Base-by-base conservation (phyloP, 2,329 filamentous ascomycete species). In the Penicillium decumbens region DNA sequence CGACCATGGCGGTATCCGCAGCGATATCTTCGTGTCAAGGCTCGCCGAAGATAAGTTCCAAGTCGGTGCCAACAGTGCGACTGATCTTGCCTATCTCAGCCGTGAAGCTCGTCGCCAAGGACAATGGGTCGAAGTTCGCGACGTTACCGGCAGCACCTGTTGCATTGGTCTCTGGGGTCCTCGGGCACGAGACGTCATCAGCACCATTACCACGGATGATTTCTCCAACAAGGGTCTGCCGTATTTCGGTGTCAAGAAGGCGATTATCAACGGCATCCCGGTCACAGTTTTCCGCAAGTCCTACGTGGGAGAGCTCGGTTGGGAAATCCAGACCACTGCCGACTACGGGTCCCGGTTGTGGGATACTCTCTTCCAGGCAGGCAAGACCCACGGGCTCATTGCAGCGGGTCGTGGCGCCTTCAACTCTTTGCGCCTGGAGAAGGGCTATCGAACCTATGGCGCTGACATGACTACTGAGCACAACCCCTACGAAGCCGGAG, bases 131-230 rank as follows among this genome's bases (percentile, higher is more conserved):
- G 73, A 78, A 13, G 77, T 84, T 0, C 76, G 77, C 28, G 82
- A 85, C 37, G 73, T 83, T 39, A 85, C 82, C 0, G 78, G 79
- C 1, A 76, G 73, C 3, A 83, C 80, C 0, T 84, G 81, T 59
- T 79, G 78, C 50, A 72, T 85, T 18, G 82, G 82, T 0, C 76
- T 85, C 13, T 85, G 81, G 80, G 82, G 82, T 0, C 82, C 82
- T 39, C 73, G 69, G 9, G 71, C 81, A 0, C 68, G 72, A 3
- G 75, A 81, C 2, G 75, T 84, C 0, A 72, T 84, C 32, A 57
- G 64, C 4, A 58, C 61, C 0, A 64, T 79, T 49, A 64, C 46
- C 37, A 47, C 50, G 0, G 57, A 62, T 10, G 61, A 65, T 12
- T 54, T 67, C 30, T 62, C 62, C 12, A 60, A 60, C 39, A 43